phyloP scores from a whole-genome alignment of 2,329 filamentous ascomycete species.

The Trichophyton verrucosum region DNA sequence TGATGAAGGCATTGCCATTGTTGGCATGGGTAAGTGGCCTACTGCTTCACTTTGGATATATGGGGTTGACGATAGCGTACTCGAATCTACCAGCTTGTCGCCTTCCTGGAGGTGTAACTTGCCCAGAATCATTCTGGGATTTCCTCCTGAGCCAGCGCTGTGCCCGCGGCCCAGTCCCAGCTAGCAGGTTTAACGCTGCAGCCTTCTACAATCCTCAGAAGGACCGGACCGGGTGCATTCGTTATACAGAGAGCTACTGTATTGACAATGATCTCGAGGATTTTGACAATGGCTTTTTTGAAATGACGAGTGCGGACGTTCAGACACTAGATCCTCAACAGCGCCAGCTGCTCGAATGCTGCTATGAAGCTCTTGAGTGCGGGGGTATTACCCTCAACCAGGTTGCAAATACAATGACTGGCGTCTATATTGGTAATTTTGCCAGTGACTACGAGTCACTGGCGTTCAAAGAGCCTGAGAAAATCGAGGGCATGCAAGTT shows the following conservation, averaged over 20 bases:
- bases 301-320: not conserved
- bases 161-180: constrained; percentile 9
- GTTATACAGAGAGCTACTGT: not conserved
- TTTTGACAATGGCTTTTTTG: not conserved
- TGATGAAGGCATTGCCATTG: not conserved
- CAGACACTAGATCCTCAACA: not conserved
- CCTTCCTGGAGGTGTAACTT: constrained; percentile 14
- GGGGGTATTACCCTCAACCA: not conserved
- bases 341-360: not conserved
- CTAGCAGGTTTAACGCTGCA: constrained; percentile 13
- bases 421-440: not conserved
- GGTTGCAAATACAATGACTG: not conserved
- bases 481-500: not conserved
- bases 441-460: not conserved
- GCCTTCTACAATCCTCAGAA: not conserved
- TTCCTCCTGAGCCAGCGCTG: constrained; percentile 11
- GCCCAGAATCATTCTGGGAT: constrained; percentile 14
- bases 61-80: not conserved
- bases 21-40: not conserved
- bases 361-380: constrained; percentile 2
- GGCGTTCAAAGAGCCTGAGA: not conserved
- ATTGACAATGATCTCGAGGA: not conserved
- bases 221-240: not conserved
- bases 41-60: not conserved
- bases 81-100: constrained; percentile 7